These are phyloP conservation scores for Coelastrella sp. DNA, from an alignment of 139 green algal species.

Conservation along the genomic window DNA sequence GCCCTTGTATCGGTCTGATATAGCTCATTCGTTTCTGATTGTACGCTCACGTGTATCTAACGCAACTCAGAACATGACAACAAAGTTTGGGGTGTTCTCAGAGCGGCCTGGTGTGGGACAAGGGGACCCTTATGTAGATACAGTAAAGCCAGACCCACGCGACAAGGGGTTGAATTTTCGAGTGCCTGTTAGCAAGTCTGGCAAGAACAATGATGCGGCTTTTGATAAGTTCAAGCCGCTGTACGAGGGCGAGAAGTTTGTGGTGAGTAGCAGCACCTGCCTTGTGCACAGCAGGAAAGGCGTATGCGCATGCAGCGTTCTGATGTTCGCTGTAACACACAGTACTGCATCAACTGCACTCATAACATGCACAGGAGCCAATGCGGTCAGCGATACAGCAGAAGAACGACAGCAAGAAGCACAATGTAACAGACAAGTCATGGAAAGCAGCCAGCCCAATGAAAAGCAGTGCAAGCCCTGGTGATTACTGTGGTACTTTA, in stretches of 20 bases:
- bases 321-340: too few relatives aligned
- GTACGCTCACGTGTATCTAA: not conserved
- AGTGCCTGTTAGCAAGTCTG: conserved; percentile 4
- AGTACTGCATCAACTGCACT: too few relatives aligned
- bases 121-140: conserved; percentile 41
- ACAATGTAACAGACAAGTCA: conserved; percentile 59
- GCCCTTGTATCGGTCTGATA: too few relatives aligned
- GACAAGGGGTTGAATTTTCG: conserved; percentile 68
- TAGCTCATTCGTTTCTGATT: too few relatives aligned
- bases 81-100: conserved; percentile 44
- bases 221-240: conserved; percentile 75
- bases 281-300: not conserved
- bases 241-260: conserved; percentile 64
- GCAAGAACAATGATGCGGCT: conserved; percentile 70
- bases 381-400: conserved; percentile 45
- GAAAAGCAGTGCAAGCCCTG: conserved; percentile 66
- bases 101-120: not conserved
- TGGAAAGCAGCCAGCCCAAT: conserved; percentile 73
- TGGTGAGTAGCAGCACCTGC: conserved; percentile 46
- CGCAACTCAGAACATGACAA: conserved; percentile 26
- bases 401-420: conserved; percentile 49
- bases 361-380: not conserved
- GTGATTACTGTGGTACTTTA: conserved; percentile 67
- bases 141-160: conserved; percentile 31
- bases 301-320: not conserved